Base-by-base conservation (phyloP, 139 green algal genomes). In the Monoraphidium neglectum region DNA sequence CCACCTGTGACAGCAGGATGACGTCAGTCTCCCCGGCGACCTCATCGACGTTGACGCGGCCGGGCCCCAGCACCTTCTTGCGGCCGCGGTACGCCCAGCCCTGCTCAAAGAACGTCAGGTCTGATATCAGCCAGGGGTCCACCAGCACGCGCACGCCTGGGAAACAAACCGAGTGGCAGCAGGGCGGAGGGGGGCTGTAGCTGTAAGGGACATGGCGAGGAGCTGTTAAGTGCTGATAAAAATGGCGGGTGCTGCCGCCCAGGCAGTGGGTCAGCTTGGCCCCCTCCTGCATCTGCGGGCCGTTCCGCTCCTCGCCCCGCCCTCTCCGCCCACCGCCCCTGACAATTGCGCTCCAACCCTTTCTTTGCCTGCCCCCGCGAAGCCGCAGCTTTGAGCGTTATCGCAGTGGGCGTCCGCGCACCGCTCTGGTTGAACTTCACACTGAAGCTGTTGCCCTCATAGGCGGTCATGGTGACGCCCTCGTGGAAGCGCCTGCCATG, bases 61-160 rank as follows among this genome's bases (percentile, higher is more conserved):
- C 35, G 56, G 32, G 63, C 26, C 56, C 32, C 30, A 88, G 71
- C 0, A 74, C 66, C 3, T 79, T 69, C 79, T 97, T 97, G 64
- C 81, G 83, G 15, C 92, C 90, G 2, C 51, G 69, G 75, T 93
- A 96, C 0, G 93, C 43, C 82, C 89, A 94, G 13, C 84, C 81
- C 53, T 90, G 78, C 36, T 88, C 83, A 15, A 76, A 82, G 83
- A 97, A 97, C 0, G 78, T 81, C 2, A 97, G 83, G 51, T 92
- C 89, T 3, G 84, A 90, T 47, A 92, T 86, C 24, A 97, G 83
- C 93, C 93, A 97, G 6, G 93, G 93, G 77, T 97, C 93, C 13
- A 96, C 87, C 54, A 97, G 81, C 18, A 96, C 72, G 1, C 75
- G 90, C 21, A 90, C 78, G 24, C 87, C 90, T 92, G 85, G 51